A percentile compares a stretch with the other conserved stretches of the same genome.
Conservation (phyloP, 345 rosid species). For the Pugionium dolabratum region DNA sequence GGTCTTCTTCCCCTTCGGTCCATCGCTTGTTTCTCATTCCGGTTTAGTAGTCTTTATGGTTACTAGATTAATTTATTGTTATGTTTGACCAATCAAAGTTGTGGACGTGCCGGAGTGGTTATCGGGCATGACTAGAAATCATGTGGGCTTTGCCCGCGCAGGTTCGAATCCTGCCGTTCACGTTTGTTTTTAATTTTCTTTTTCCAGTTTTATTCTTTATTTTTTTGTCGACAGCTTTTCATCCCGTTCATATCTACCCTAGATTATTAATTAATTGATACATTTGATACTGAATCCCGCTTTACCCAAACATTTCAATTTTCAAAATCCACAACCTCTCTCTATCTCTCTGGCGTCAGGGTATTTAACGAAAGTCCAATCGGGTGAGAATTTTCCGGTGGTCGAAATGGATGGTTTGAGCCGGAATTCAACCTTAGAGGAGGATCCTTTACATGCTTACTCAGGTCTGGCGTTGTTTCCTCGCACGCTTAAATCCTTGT, state of each 20-base stretch:
- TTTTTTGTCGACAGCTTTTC: background rate
- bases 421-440: background rate
- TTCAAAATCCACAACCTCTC: constrained; percentile 16
- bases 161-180: constrained; percentile 77
- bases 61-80: no score
- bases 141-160: constrained; percentile 52
- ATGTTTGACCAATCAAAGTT: background rate
- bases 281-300: constrained; percentile 18
- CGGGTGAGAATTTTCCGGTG: constrained; percentile 21
- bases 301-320: constrained; percentile 15
- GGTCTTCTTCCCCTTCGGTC: no score
- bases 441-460: constrained; percentile 56
- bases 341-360: background rate
- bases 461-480: constrained; percentile 43
- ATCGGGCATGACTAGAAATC: constrained; percentile 73
- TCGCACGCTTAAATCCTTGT: constrained; percentile 53
- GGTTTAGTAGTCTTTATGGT: no score
- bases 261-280: no score
- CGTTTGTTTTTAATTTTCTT: background rate
- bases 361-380: background rate
- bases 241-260: no score
- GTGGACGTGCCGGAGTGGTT: constrained; percentile 50
- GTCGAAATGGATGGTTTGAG: constrained; percentile 16
- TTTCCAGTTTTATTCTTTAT: background rate
- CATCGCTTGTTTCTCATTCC: no score